A percentile compares a stretch with the other conserved stretches of the same genome.
Conservation (phyloP, 2,329 filamentous ascomycete genomes). For the Penicillium sp. region DNA sequence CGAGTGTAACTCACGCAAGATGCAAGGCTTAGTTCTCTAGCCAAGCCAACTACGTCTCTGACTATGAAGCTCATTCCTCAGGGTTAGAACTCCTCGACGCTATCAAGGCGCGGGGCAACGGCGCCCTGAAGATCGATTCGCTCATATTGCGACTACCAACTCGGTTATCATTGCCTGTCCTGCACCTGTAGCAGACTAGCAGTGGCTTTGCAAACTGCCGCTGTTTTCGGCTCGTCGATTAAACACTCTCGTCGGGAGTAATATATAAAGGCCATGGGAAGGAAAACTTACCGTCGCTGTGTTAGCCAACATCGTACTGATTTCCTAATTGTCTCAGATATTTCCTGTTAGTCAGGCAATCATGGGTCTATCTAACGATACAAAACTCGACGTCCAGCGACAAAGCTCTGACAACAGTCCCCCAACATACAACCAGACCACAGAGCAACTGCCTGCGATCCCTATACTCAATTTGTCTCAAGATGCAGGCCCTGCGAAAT, state of each 20-base stretch:
- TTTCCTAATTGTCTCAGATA: neutral
- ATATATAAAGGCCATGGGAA: neutral
- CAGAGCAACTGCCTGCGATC: slow-evolving; percentile 23
- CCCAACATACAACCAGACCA: slow-evolving; percentile 33
- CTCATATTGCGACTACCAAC: neutral
- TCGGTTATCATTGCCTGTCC: neutral
- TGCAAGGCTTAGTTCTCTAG: slow-evolving; percentile 6
- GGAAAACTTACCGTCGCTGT: neutral
- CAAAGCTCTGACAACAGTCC: slow-evolving; percentile 22
- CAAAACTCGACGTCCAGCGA: neutral
- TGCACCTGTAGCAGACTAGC: neutral
- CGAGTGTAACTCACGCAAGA: neutral
- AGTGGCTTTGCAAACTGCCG: neutral
- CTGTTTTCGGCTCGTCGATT: neutral
- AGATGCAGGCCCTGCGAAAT: slow-evolving; percentile 15
- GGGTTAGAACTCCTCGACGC: neutral
- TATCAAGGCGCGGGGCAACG: neutral
- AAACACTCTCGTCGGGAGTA: neutral
- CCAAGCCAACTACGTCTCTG: neutral
- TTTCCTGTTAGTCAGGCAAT: neutral
- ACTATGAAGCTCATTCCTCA: neutral
- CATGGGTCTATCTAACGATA: slow-evolving; percentile 12
- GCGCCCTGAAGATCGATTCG: neutral
- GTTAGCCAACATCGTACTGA: neutral
- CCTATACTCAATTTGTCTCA: slow-evolving; percentile 31